Percentiles rank a stretch among this genome's conserved stretches.
These are phyloP conservation scores for Cryptococcus jaspeensis DNA, from an alignment of 1,284 basidiomycete species.

Conservation along the genomic window DNA sequence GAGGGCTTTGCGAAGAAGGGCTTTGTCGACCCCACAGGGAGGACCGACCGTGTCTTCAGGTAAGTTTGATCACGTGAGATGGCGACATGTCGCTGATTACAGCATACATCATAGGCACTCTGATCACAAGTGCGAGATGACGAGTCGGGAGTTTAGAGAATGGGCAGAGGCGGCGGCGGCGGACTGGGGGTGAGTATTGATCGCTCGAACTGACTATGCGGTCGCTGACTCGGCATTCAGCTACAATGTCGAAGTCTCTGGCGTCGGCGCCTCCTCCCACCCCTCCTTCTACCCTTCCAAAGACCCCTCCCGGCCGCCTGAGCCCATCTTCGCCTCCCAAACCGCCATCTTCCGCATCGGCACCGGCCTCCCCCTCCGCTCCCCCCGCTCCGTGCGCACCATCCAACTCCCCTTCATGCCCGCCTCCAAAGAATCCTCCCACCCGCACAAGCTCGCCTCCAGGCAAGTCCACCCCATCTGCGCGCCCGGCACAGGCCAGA, in stretches of 20 bases:
- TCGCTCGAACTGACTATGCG: background rate
- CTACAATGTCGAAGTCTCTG: constrained; percentile 47
- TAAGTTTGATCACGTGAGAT: constrained; percentile 33
- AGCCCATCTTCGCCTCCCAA: constrained; percentile 63
- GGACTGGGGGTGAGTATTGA: constrained; percentile 69
- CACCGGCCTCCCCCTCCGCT: constrained; percentile 44
- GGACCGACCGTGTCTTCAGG: constrained; percentile 61
- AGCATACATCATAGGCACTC: constrained; percentile 54
- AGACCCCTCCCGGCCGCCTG: constrained; percentile 26
- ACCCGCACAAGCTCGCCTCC: constrained; percentile 54
- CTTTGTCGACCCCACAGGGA: constrained; percentile 70
- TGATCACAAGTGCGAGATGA: constrained; percentile 96
- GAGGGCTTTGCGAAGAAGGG: constrained; percentile 54
- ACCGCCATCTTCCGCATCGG: constrained; percentile 64
- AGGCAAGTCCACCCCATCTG: constrained; percentile 56
- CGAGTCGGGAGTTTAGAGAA: constrained; percentile 67
- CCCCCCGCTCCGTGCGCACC: constrained; percentile 48
- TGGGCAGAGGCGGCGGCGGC: constrained; percentile 65
- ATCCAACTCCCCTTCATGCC: constrained; percentile 49
- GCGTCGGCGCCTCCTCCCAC: constrained; percentile 47
- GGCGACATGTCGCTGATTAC: background rate
- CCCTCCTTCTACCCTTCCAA: constrained; percentile 46
- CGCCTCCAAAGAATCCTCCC: constrained; percentile 33
- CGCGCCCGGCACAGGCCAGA: constrained; percentile 35
- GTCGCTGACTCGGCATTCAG: constrained; percentile 56